Evolutionary conservation across 495 filamentous ascomycete species (phyloP), one percentile per base, ranked within the genome.

Genomic region (Stereocaulon alpinum): DNA sequence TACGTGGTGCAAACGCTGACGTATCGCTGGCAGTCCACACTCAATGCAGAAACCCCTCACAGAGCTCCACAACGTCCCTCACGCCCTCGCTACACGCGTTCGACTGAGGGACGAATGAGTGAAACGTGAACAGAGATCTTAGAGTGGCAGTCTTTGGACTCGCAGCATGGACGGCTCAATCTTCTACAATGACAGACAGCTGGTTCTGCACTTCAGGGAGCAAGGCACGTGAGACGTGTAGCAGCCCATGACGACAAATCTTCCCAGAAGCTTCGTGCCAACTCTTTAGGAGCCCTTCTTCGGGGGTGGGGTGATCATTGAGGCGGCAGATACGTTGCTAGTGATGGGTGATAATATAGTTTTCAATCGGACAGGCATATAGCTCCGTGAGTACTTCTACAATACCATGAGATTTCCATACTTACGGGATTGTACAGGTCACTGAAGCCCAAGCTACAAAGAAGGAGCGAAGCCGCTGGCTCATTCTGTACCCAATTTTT

Each of bases 291-390:
- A 42, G 51, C 50, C 57, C 29, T 7, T 10, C 7, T 37, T 37
- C 5, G 34, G 34, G 34, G 58, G 37, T 14, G 10, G 12, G 49
- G 40, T 40, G 58, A 60, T 18, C 17, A 45, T 18, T 45, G 58
- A 30, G 27, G 37, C 14, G n/a, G 51, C 27, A 32, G 34, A 43
- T 40, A 55, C 22, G 29, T 51, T 54, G 62, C 60, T 61, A 40
- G 51, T 65, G 67, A 65, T 60, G 67, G 58, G 52, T n/a, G 50
- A 55, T 61, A 63, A 41, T 66, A 67, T 72, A 72, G 70, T 72
- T 72, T 72, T 72, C 70, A 72, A 72, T 71, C 70, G 68, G 70
- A 71, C 54, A 61, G 60, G 55, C 65, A 66, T 40, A 57, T 24
- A 52, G 62, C 62, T 62, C 44, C 52, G 58, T 62, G 12, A 55